Evolutionary conservation across 805 yeast species (phyloP).

Genomic region (Starmerella riodocensis): DNA sequence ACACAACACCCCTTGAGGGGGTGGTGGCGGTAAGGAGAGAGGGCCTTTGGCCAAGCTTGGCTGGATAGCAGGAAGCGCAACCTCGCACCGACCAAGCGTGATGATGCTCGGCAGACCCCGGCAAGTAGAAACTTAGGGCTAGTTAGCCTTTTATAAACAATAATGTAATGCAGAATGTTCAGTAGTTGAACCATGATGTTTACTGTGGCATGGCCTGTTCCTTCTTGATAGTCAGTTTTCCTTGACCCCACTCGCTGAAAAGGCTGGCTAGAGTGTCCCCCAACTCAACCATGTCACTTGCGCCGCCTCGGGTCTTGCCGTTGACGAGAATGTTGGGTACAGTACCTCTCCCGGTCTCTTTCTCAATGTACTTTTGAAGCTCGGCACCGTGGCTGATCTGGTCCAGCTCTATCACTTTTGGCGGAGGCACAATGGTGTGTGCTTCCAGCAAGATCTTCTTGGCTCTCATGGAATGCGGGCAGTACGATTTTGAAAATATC

Average conservation of each 20-base stretch:
- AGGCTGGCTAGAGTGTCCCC: conserved; percentile 42
- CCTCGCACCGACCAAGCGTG: too few species aligned
- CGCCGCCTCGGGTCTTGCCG: conserved; percentile 72
- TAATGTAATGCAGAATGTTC: too few species aligned
- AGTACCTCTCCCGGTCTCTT: conserved; percentile 62
- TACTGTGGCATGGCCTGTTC: conserved; percentile 5
- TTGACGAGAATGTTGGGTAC: conserved; percentile 82
- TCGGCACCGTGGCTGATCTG: conserved; percentile 60
- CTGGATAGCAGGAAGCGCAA: too few species aligned
- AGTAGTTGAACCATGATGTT: too few species aligned
- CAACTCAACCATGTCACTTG: conserved; percentile 59
- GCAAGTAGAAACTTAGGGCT: too few species aligned
- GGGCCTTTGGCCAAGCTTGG: too few species aligned
- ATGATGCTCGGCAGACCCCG: too few species aligned
- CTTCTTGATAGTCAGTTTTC: conserved; percentile 17
- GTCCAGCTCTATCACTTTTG: conserved; percentile 69
- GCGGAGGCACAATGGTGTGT: conserved; percentile 61
- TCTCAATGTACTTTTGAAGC: conserved; percentile 58
- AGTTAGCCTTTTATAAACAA: too few species aligned
- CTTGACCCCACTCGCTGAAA: conserved; percentile 44
- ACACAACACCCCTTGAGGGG: too few species aligned
- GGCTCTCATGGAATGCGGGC: conserved; percentile 66
- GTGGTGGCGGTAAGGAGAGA: too few species aligned
- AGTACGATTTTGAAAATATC: conserved; percentile 40
- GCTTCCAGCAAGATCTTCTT: conserved; percentile 51